A percentile compares a stretch with the other conserved stretches of the same genome.
Evolutionary conservation across 805 yeast species (phyloP).

Genomic region (Hanseniaspora lachancei): DNA sequence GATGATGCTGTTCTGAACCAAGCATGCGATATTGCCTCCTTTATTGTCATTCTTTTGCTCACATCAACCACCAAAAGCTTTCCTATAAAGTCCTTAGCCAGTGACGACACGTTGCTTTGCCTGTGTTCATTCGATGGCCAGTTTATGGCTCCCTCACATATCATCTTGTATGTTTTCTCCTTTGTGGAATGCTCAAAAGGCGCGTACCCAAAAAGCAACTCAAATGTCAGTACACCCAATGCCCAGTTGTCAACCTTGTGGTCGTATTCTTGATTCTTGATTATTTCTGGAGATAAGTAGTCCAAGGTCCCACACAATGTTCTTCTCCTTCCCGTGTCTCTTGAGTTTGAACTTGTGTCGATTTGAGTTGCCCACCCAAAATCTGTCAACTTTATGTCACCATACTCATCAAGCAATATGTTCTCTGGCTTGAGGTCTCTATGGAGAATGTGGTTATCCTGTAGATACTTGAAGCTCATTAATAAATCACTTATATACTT

Average conservation of each 20-base stretch:
- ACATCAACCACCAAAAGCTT: conserved; percentile 59
- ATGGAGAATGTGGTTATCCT: conserved; percentile 69
- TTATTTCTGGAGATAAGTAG: conserved; percentile 91
- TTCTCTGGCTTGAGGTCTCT: conserved; percentile 93
- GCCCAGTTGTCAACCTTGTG: conserved; percentile 83
- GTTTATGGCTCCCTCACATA: conserved; percentile 59
- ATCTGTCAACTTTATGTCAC: conserved; percentile 73
- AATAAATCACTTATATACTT: conserved; percentile 75
- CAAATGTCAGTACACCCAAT: conserved; percentile 74
- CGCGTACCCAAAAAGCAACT: conserved; percentile 74
- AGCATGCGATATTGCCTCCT: conserved; percentile 59
- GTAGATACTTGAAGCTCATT: conserved; percentile 63
- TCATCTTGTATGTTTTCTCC: conserved; percentile 66
- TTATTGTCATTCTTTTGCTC: conserved; percentile 44
- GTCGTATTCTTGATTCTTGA: conserved; percentile 69
- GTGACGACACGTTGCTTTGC: conserved; percentile 41
- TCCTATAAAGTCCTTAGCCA: conserved; percentile 64
- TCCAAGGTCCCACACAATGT: conserved; percentile 94
- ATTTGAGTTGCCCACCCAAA: conserved; percentile 81
- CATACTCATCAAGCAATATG: conserved; percentile 61
- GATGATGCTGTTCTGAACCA: conserved; percentile 42
- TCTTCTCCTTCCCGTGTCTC: conserved; percentile 45
- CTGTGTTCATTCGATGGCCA: conserved; percentile 36
- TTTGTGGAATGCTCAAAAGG: conserved; percentile 80
- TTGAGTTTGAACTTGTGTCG: conserved; percentile 24